Percentiles rank a stretch among this genome's conserved stretches.
Evolutionary conservation across 805 yeast species (phyloP).

Genomic region (Nakazawaea wyomingensis): DNA sequence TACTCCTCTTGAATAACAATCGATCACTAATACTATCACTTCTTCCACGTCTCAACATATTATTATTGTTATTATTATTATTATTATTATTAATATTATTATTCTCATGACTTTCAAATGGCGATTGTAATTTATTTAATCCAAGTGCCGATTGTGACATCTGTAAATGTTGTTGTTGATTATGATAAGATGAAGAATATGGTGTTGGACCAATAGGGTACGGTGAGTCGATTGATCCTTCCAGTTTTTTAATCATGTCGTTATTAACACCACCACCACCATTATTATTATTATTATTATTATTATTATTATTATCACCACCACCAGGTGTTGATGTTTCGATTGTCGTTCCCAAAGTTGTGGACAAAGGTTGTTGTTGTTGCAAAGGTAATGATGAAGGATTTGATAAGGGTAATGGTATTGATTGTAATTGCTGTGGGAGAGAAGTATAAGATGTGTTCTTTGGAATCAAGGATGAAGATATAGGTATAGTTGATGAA

Average conservation of each 20-base stretch:
- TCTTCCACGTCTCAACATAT: conserved; percentile 9
- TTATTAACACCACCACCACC: too few relatives aligned
- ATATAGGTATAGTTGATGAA: conserved; percentile 10
- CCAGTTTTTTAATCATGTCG: too few relatives aligned
- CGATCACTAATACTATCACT: conserved; percentile 14
- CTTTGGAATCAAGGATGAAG: not conserved
- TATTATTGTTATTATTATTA: too few relatives aligned
- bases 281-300: too few relatives aligned
- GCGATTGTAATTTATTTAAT: conserved; percentile 9
- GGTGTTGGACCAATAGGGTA: too few relatives aligned
- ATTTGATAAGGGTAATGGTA: not conserved
- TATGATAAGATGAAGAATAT: not conserved
- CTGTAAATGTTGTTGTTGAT: conserved; percentile 11
- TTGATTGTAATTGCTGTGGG: not conserved
- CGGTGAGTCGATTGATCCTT: too few relatives aligned
- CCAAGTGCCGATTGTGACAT: not conserved
- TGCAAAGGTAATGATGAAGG: conserved; percentile 12
- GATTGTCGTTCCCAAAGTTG: too few relatives aligned
- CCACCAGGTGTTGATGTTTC: too few relatives aligned
- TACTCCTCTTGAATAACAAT: conserved; percentile 10
- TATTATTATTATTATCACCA: too few relatives aligned
- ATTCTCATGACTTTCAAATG: conserved; percentile 8
- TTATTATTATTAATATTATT: too few relatives aligned
- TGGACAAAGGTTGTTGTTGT: not conserved
- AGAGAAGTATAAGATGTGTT: conserved; percentile 1